These are phyloP conservation scores for Brettanomyces bruxellensis DNA, from an alignment of 805 yeast genomes.

Conservation along the genomic window DNA sequence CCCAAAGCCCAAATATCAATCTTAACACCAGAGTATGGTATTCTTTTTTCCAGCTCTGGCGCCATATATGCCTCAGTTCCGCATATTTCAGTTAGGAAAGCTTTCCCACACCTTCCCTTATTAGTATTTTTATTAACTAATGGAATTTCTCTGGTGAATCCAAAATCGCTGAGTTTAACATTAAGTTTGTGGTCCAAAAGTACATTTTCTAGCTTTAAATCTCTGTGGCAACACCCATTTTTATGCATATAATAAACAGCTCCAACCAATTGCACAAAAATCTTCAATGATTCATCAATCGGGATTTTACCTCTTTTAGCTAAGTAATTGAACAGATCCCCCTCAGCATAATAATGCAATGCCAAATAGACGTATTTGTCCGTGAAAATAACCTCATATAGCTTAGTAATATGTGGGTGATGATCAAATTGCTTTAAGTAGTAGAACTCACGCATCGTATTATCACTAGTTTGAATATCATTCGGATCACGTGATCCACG, in stretches of 20 bases:
- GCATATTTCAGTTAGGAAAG: conserved; percentile 69
- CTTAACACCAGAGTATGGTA: conserved; percentile 69
- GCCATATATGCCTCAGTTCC: conserved; percentile 97
- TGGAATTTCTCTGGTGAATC: conserved; percentile 74
- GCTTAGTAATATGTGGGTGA: conserved; percentile 74
- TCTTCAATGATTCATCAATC: conserved; percentile 36
- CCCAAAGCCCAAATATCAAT: conserved; percentile 93
- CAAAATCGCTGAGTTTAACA: conserved; percentile 84
- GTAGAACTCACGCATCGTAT: conserved; percentile 82
- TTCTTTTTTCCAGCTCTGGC: conserved; percentile 69
- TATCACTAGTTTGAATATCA: conserved; percentile 48
- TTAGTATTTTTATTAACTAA: conserved; percentile 14
- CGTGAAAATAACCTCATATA: conserved; percentile 80
- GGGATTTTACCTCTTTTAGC: conserved; percentile 43
- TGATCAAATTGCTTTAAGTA: conserved; percentile 69
- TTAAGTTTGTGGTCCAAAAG: conserved; percentile 48
- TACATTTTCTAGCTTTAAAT: conserved; percentile 81
- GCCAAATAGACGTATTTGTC: conserved; percentile 80
- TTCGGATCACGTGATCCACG: conserved; percentile 44
- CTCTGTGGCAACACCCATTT: conserved; percentile 73
- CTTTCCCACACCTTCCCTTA: conserved; percentile 4
- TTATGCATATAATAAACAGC: conserved; percentile 70
- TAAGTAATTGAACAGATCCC: conserved; percentile 63
- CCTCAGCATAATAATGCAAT: conserved; percentile 81
- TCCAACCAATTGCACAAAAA: conserved; percentile 59